Evolutionary conservation across 345 rosid genomes (phyloP).

Genomic region (Gossypium raimondii): DNA sequence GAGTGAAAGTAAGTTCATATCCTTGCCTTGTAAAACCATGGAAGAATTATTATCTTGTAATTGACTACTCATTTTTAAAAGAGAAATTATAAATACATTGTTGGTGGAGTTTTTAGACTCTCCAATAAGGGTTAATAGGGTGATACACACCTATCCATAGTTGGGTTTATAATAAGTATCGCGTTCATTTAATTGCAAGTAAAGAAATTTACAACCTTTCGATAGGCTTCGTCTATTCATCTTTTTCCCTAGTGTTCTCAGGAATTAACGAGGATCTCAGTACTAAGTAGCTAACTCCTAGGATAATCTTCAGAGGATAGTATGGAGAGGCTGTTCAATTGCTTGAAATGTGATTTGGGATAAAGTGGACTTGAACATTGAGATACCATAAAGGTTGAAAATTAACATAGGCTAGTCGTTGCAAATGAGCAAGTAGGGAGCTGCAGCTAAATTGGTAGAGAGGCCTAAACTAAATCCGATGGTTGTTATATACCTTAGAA

Average conservation of each 20-base stretch:
- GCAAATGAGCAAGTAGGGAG: not conserved
- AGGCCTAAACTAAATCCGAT: slow-evolving; percentile 2
- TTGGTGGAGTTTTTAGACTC: not conserved
- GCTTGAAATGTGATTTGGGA: not conserved
- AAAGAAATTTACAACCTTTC: not conserved
- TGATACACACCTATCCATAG: not conserved
- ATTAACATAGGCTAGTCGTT: not conserved
- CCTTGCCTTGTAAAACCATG: not conserved
- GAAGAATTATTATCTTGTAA: not conserved
- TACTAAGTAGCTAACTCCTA: not conserved
- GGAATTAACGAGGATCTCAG: not conserved
- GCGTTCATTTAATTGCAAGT: not conserved
- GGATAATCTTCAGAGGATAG: not conserved
- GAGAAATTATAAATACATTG: no score
- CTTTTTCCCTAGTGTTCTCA: not conserved
- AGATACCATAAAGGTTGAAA: not conserved
- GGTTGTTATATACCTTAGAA: not conserved
- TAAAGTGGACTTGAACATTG: not conserved
- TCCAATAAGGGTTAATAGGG: no score
- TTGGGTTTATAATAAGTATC: not conserved
- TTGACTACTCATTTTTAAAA: not conserved
- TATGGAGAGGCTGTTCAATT: not conserved
- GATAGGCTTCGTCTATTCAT: not conserved
- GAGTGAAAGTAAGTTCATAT: not conserved
- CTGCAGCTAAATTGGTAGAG: slow-evolving; percentile 14